Conservation (phyloP, 23 red algal species). For the Porphyridium purpureum region DNA sequence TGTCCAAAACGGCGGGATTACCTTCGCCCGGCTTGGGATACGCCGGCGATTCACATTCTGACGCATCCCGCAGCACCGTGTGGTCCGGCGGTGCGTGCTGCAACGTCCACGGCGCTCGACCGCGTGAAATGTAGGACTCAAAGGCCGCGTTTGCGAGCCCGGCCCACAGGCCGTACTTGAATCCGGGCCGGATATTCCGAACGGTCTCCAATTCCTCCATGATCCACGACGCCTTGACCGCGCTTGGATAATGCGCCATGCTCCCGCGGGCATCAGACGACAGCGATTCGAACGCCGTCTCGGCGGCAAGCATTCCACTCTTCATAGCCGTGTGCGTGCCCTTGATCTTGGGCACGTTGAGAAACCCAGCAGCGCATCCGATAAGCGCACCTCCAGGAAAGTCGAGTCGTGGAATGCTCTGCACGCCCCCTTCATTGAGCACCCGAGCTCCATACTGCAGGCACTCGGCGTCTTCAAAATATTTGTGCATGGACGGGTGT, state of each 20-base stretch:
- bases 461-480: constrained; percentile 61
- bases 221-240: constrained; percentile 50
- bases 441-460: constrained; percentile 82
- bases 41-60: constrained; percentile 2
- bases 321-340: constrained; percentile 98
- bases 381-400: constrained; percentile 92
- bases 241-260: constrained; percentile 28
- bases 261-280: constrained; percentile 2
- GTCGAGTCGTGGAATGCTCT: constrained; percentile 54
- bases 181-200: constrained; percentile 81
- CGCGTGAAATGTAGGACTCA: constrained; percentile 79
- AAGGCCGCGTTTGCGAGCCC: constrained; percentile 66
- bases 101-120: constrained; percentile 63
- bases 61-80: constrained; percentile 24
- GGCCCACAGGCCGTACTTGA: constrained; percentile 42
- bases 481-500: constrained; percentile 32
- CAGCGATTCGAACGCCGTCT: constrained; percentile 33
- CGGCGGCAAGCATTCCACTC: constrained; percentile 90
- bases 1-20: constrained; percentile 60
- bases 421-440: constrained; percentile 83
- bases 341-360: constrained; percentile 99
- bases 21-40: constrained; percentile 89
- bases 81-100: constrained; percentile 43
- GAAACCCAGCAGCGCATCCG: constrained; percentile 87
- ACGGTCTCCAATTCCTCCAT: constrained; percentile 60